Base-by-base conservation (phyloP, 2,329 filamentous ascomycete species). In the Orbilia quercus region DNA sequence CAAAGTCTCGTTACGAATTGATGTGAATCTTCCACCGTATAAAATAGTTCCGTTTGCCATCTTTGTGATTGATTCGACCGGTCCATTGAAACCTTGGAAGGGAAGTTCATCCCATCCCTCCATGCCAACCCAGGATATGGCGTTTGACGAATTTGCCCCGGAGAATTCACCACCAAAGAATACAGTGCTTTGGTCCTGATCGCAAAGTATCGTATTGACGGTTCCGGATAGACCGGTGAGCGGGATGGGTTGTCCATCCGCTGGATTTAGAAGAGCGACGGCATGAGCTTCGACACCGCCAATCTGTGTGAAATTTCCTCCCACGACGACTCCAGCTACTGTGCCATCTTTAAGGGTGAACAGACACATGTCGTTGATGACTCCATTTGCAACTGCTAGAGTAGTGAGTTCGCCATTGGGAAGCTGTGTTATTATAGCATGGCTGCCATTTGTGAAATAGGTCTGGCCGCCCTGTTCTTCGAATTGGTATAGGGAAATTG, bases 301-400 rank as follows among this genome's bases (percentile, higher is more conserved):
- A 75, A 99, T 82, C 80, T 91, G 96, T 31, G 95, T 98, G 80
- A 99, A 99, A 82, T 98, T 98, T 51, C 95, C 95, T 64, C 91
- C 95, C 14, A 99, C 86, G 51, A 98, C 86, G 25, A 98, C 86
- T 42, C 90, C 89, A n/a, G 86, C 84, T 65, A 89, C 82, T 4
- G 84, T 85, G 75, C 90, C 90, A 80, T 91, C 85, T 66, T 85
- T 84, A 77, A 85, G 82, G 57, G 88, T 84, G 77, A 94, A 91
- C 18, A 89, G 83, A 82, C 95, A 99, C 90, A 99, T 95, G 75
- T 91, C 86, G 79, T 89, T 86, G 79, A 99, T 96, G 53, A 90
- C 88, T 67, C 90, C 93, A 81, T 98, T 92, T 47, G 92, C 89
- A 42, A 87, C 85, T 59, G 89, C 87, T 53, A 97, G 82, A 16